phyloP scores from a whole-genome alignment of 306 rosid species.

The Sesbania bispinosa region DNA sequence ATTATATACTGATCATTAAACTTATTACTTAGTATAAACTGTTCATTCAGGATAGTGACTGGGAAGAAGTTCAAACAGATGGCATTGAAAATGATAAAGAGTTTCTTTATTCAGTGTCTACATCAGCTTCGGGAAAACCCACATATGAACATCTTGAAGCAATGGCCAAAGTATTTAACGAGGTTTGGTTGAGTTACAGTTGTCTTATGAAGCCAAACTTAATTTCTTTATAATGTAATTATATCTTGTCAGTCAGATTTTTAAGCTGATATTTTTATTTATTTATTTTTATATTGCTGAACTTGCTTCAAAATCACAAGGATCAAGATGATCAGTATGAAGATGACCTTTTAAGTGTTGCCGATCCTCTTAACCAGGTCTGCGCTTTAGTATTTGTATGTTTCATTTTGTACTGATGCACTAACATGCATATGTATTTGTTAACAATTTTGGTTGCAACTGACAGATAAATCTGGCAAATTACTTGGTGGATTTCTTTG shows the following conservation, averaged over 20 bases:
- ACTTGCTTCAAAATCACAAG: slow-evolving; percentile 47
- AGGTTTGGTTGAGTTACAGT: slow-evolving; percentile 48
- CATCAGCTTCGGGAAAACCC: slow-evolving; percentile 53
- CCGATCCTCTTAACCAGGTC: slow-evolving; percentile 93
- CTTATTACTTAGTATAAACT: neutral
- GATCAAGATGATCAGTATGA: slow-evolving; percentile 75
- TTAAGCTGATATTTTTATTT: neutral
- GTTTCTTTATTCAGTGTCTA: slow-evolving; percentile 47
- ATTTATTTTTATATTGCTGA: slow-evolving; percentile 14
- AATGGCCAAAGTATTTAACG: slow-evolving; percentile 71
- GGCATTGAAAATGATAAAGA: slow-evolving; percentile 46
- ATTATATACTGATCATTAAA: neutral
- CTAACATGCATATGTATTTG: neutral
- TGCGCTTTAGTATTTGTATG: neutral
- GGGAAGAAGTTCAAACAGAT: slow-evolving; percentile 80
- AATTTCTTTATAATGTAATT: neutral
- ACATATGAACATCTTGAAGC: slow-evolving; percentile 76
- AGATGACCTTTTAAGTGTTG: slow-evolving; percentile 62
- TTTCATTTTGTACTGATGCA: neutral
- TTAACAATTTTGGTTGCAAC: slow-evolving; percentile 1
- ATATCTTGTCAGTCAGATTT: neutral
- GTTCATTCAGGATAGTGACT: slow-evolving; percentile 74
- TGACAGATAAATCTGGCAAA: slow-evolving; percentile 74
- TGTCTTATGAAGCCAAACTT: neutral
- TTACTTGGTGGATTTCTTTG: slow-evolving; percentile 64